Evolutionary conservation across 2,329 filamentous ascomycete genomes (phyloP), one percentile per base, ranked within the genome.

Genomic region (Aspergillus oerlinghausenensis): DNA sequence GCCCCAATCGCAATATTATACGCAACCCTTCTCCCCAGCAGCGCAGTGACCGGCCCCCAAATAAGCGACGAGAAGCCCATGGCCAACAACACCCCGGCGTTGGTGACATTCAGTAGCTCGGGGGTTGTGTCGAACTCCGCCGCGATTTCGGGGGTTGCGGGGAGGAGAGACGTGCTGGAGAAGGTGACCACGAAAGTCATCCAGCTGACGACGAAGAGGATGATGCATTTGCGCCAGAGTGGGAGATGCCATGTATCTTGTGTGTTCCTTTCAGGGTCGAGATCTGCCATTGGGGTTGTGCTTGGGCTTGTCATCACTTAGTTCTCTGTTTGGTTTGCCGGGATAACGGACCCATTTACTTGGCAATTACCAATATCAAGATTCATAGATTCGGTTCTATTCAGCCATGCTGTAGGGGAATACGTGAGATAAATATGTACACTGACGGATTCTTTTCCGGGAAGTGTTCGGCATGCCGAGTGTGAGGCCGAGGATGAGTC

Each of bases 201-300:
- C 73, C 74, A 78, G 57, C 73, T 75, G 26, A 72, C 70, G 10
- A 70, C 61, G 59, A 77, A 76, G 43, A 77, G 65, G 26, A 78
- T 75, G 23, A 77, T 62, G 23, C 59, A 69, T 67, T 78, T 78
- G 26, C 68, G 69, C 74, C 74, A 76, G 54, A 50, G 55, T 8
- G 72, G 69, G 11, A 72, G 62, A 5, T 51, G 32, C 52, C 7
- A 56, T 4, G 54, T 51, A 5, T 54, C 50, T 50, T 49, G 28
- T 2, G 47, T 29, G 11, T 59, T 52, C 21, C 59, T 57, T 50
- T 68, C 65, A 17, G 42, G 55, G 52, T 60, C 58, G n/a, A 58
- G 21, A 57, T 45, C 61, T 58, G 42, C 63, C 55, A 26, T 52
- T 55, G 32, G 21, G 60, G 59, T 52, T 56, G 51, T 8, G 56